phyloP scores from a whole-genome alignment of 2,329 filamentous ascomycete genomes.

The Aureobasidium mangrovei region DNA sequence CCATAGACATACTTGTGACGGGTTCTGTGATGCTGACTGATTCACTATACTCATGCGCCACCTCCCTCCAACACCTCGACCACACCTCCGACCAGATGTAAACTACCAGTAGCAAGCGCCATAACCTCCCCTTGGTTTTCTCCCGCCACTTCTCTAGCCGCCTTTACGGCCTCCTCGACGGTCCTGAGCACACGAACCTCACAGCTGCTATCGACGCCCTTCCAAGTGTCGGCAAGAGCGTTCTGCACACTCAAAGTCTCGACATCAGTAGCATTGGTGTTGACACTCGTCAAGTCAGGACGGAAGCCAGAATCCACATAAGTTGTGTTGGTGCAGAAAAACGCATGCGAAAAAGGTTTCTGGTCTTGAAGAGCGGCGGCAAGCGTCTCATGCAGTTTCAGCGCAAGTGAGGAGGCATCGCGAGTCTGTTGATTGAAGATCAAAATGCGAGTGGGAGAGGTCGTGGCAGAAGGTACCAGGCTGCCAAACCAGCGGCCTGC shows the following conservation, averaged over 20 bases:
- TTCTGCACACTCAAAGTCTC: conserved; percentile 57
- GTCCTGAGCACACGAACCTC: conserved; percentile 52
- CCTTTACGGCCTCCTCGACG: conserved; percentile 59
- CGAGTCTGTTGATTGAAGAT: conserved; percentile 92
- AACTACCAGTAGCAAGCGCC: conserved; percentile 70
- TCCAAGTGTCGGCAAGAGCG: conserved; percentile 54
- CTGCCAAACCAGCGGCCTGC: conserved; percentile 68
- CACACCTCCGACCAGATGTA: conserved; percentile 74
- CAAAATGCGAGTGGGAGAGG: conserved; percentile 46
- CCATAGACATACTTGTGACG: too few relatives aligned
- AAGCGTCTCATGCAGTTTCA: conserved; percentile 52
- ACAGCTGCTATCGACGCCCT: conserved; percentile 42
- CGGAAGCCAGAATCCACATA: conserved; percentile 53
- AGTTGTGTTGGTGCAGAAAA: conserved; percentile 75
- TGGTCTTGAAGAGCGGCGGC: conserved; percentile 29
- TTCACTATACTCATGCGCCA: neutral
- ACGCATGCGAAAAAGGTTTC: conserved; percentile 56
- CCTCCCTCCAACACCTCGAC: conserved; percentile 58
- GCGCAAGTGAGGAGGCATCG: conserved; percentile 59
- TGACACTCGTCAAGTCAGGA: conserved; percentile 55
- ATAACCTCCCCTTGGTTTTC: conserved; percentile 39
- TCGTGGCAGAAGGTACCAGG: conserved; percentile 24
- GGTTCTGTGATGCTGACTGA: too few relatives aligned
- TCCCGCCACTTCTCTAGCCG: conserved; percentile 37
- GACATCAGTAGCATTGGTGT: conserved; percentile 50